Evolutionary conservation across 805 yeast species (phyloP).

Genomic region (Cyberlindnera japonica): DNA sequence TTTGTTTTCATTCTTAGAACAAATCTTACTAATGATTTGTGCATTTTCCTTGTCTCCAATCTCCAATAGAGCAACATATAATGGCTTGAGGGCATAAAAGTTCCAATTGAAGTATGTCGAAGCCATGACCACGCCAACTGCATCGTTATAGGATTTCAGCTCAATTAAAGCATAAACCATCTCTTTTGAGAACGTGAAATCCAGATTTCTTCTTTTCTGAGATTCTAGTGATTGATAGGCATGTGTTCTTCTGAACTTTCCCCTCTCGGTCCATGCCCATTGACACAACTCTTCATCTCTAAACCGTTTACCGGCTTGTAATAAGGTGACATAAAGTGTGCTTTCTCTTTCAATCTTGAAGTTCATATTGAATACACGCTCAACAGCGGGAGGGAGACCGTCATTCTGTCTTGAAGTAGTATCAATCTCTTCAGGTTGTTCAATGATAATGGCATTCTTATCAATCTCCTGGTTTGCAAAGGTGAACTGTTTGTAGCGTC

Average conservation of each 20-base stretch:
- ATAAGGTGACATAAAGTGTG: conserved; percentile 18
- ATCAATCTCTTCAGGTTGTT: conserved; percentile 19
- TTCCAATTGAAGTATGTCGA: conserved; percentile 74
- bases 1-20: conserved; percentile 12
- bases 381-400: conserved; percentile 14
- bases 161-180: conserved; percentile 60
- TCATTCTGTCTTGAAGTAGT: conserved; percentile 13
- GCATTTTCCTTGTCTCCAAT: conserved; percentile 42
- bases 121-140: conserved; percentile 60
- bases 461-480: conserved; percentile 26
- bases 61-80: conserved; percentile 37
- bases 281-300: conserved; percentile 57
- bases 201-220: conserved; percentile 41
- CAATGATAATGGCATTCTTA: conserved; percentile 7
- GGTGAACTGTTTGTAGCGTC: conserved; percentile 35
- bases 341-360: conserved; percentile 20
- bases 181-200: conserved; percentile 66
- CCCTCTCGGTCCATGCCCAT: conserved; percentile 75
- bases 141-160: conserved; percentile 60
- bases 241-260: conserved; percentile 55
- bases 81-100: conserved; percentile 40
- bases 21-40: conserved; percentile 29
- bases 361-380: conserved; percentile 6
- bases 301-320: conserved; percentile 54
- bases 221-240: conserved; percentile 42